These are phyloP conservation scores for Takakia lepidozioides DNA, from an alignment of 225 moss, liverwort and hornwort species.

Conservation along the genomic window DNA sequence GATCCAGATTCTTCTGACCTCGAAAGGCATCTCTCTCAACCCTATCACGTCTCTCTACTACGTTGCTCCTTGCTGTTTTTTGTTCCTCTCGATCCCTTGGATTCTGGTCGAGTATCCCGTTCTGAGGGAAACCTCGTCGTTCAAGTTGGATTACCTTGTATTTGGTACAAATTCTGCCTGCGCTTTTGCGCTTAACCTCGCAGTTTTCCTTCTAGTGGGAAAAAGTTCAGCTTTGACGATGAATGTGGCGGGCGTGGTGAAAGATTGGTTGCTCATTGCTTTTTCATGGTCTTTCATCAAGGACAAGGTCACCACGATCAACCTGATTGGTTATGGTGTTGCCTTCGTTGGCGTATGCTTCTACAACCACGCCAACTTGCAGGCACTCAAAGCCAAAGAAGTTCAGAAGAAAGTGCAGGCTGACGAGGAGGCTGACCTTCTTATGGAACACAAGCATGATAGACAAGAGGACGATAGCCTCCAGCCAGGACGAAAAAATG, in stretches of 20 bases:
- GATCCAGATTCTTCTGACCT: conserved; percentile 46
- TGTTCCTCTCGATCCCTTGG: conserved; percentile 41
- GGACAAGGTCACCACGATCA: conserved; percentile 36
- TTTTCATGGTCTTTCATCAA: conserved; percentile 52
- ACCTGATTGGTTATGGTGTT: conserved; percentile 38
- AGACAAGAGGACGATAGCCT: conserved; percentile 26
- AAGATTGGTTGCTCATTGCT: conserved; percentile 53
- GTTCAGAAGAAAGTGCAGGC: conserved; percentile 21
- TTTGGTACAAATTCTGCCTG: conserved; percentile 41
- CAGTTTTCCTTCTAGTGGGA: conserved; percentile 45
- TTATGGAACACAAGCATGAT: conserved; percentile 36
- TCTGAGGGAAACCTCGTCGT: conserved; percentile 21
- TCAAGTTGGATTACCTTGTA: conserved; percentile 22
- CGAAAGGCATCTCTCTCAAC: conserved; percentile 42
- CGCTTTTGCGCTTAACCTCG: conserved; percentile 41
- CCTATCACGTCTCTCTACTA: conserved; percentile 48
- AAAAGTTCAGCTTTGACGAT: conserved; percentile 47
- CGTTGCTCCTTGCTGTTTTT: conserved; percentile 42
- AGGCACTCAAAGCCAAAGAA: conserved; percentile 38
- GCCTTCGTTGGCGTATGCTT: conserved; percentile 39
- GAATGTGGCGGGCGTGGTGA: conserved; percentile 55
- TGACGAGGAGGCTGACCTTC: conserved; percentile 33
- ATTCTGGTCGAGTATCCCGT: conserved; percentile 37
- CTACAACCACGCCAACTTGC: conserved; percentile 53
- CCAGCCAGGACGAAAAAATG: too few species aligned